Base-by-base conservation (phyloP, 169 alveolate species). In the Plasmodium adleri region DNA sequence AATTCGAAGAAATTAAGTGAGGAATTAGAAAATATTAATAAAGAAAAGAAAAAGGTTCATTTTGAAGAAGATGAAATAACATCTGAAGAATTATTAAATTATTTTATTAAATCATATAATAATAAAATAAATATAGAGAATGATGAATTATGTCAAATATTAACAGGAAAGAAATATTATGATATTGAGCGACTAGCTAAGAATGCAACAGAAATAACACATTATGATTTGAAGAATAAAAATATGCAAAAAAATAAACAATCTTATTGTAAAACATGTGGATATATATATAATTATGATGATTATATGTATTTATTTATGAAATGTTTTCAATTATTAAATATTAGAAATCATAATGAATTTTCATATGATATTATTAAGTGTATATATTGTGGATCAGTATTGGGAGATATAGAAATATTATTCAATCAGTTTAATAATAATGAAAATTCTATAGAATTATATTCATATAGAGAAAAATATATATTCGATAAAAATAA, bases 391-490 rank as follows among this genome's bases (percentile, higher is more conserved):
- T 86, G 92, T 52, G 87, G 88, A 12, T 63, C 39, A 9, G 2
- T 49, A 72, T 71, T 86, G 2, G 87, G 72, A 22, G 64, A 56
- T 52, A 59, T 86, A 52, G 74, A 86, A 15, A 74, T 74, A 68
- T 56, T 56, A 56, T 26, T 39, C 47, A 43, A 78, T 1, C 67
- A 78, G 3, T 22, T 22, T 78, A 32, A 50, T 68, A 10, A 39
- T 52, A 50, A 52, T 24, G 32, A 72, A 71, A 68, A 83, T n/a
- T 87, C 72, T 66, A 94, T 92, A 45, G 94, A 94, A 70, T 32
- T 94, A 56, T 86, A 86, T 87, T 94, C 96, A 13, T 92, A 70
- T 64, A 90, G 96, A 58, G 92, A 76, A 60, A 93, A 93, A 67
- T 92, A 88, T 22, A 72, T 90, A 58, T 94, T 88, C 74, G 96